Base-by-base conservation (phyloP, 257 asterid genomes). In the Cruciata laevipes region DNA sequence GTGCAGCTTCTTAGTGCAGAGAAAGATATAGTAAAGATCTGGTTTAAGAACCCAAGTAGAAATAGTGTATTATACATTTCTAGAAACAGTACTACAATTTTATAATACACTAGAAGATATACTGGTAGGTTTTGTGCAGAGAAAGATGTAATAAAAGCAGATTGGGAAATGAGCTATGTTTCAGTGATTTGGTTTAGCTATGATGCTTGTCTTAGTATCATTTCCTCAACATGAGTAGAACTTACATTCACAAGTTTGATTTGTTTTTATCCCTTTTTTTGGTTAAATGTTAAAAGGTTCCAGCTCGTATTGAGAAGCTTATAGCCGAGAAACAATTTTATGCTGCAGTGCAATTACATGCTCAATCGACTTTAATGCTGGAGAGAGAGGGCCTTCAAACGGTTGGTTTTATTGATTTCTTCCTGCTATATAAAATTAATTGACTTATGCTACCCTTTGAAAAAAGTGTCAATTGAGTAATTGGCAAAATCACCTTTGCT, bases 311-410 rank as follows among this genome's bases (percentile, higher is more conserved):
- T 69, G 99, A 94, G 78, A 90, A 94, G 88, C 93, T 90, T 71
- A 83, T 87, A 65, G 83, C 94, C 63, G 98, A 88, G 70, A 91
- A 91, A 75, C 91, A 90, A 83, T 90, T 94, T 80, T 94, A 94
- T 75, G 96, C 99, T 66, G 98, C 99, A 25, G 98, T 87, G 53
- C 99, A 94, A 59, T 73, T 90, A 73, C 96, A 94, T 72, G 96
- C 85, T 79, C 99, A 86, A 73, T 90, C 99, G 64, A 71, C 85
- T 71, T 73, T 90, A 79, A 94, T 94, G 99, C 96, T 90, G 68
- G 98, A 88, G 81, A 82, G 98, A 75, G 97, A 94, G 76, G 99
- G 99, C 75, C 95, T 94, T 76, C 99, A 90, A 75, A 87, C 91
- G 85, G 99, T 91, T 77, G 69, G 98, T 84, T 61, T 42, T 40